Evolutionary conservation across 169 alveolate genomes (phyloP).

Genomic region (Eimeria nieschulzi): DNA sequence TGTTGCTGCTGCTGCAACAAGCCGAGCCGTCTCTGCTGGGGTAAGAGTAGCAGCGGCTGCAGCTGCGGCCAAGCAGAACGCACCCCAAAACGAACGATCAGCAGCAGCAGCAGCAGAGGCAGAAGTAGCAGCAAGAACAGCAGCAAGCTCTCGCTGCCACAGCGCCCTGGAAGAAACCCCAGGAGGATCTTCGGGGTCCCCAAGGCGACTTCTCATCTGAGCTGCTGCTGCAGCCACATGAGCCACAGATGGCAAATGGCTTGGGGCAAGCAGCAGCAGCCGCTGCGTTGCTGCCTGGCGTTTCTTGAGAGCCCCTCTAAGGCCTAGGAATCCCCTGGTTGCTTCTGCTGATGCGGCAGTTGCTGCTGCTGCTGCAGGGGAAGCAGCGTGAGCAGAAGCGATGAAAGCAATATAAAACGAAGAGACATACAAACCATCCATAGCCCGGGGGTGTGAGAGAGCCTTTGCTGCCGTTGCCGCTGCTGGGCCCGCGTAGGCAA

Average conservation of each 20-base stretch:
- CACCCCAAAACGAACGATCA: conserved; percentile 60
- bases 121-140: conserved; percentile 14
- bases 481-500: conserved; percentile 24
- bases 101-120: conserved; percentile 65
- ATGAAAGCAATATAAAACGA: conserved; percentile 45
- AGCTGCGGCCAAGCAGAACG: conserved; percentile 22
- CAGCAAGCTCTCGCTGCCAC: conserved; percentile 51
- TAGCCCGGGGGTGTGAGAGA: conserved; percentile 19
- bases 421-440: conserved; percentile 25
- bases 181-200: neutral
- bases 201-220: conserved; percentile 42
- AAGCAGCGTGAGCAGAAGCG: conserved; percentile 51
- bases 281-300: conserved; percentile 51
- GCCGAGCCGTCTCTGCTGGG: conserved; percentile 29
- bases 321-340: neutral
- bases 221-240: conserved; percentile 62
- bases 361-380: conserved; percentile 63
- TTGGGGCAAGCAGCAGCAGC: conserved; percentile 34
- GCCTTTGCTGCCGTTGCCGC: conserved; percentile 62
- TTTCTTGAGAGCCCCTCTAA: conserved; percentile 49
- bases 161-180: conserved; percentile 9
- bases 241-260: conserved; percentile 44
- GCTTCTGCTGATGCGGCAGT: conserved; percentile 2
- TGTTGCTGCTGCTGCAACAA: conserved; percentile 22
- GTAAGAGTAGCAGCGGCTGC: conserved; percentile 43